These are phyloP conservation scores for Saturnispora sanitii DNA, from an alignment of 805 yeast genomes.

Conservation along the genomic window DNA sequence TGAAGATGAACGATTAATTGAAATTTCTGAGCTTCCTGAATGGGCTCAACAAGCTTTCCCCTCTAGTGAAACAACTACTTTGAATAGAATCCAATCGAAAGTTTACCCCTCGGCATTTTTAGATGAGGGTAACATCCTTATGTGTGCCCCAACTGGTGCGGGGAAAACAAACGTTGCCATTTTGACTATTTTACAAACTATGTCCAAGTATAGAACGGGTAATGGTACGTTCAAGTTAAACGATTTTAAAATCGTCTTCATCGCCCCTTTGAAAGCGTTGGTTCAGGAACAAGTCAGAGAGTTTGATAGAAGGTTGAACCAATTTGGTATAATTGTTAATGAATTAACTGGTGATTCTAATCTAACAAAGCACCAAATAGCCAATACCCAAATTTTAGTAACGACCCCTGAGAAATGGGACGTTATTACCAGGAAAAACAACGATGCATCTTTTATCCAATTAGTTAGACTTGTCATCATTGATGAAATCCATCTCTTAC, in stretches of 20 bases:
- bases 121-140: constrained; percentile 58
- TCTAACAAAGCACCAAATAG: constrained; percentile 63
- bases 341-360: constrained; percentile 89
- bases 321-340: constrained; percentile 60
- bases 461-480: constrained; percentile 65
- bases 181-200: constrained; percentile 58
- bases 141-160: constrained; percentile 98
- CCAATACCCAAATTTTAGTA: constrained; percentile 71
- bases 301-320: constrained; percentile 56
- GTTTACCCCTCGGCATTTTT: constrained; percentile 73
- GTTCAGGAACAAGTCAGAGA: constrained; percentile 93
- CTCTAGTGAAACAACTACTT: constrained; percentile 46
- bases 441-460: constrained; percentile 54
- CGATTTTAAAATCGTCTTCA: constrained; percentile 69
- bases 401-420: constrained; percentile 99
- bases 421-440: constrained; percentile 75
- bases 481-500: constrained; percentile 88
- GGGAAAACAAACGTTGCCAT: constrained; percentile 97
- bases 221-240: constrained; percentile 41
- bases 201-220: constrained; percentile 41
- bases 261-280: constrained; percentile 89
- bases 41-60: constrained; percentile 82
- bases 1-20: constrained; percentile 36
- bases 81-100: constrained; percentile 78
- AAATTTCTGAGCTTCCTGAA: constrained; percentile 55